Evolutionary conservation across 2,329 filamentous ascomycete genomes (phyloP).

Genomic region (Beauveria asiatica): DNA sequence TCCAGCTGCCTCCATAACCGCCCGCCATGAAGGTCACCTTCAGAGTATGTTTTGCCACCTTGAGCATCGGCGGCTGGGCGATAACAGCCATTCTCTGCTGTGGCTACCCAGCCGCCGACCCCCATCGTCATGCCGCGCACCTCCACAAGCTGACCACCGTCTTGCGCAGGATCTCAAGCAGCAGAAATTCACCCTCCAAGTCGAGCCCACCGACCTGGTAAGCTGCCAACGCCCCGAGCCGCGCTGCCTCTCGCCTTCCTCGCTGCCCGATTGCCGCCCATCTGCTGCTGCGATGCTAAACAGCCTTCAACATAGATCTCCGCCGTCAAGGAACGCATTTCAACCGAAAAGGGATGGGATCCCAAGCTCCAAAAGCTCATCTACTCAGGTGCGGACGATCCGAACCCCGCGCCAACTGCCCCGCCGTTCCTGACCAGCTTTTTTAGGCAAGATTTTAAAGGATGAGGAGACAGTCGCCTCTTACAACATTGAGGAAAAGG

Average conservation of each 20-base stretch:
- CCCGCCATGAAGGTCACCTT: slow-evolving; percentile 61
- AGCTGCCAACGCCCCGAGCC: slow-evolving; percentile 31
- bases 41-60: slow-evolving; percentile 39
- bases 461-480: slow-evolving; percentile 95
- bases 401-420: slow-evolving; percentile 8
- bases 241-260: slow-evolving; percentile 10
- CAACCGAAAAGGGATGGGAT: slow-evolving; percentile 89
- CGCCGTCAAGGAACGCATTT: slow-evolving; percentile 86
- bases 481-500: slow-evolving; percentile 99
- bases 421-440: slow-evolving; percentile 9
- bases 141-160: not conserved
- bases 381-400: slow-evolving; percentile 68
- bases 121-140: not conserved
- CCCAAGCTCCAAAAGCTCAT: slow-evolving; percentile 88
- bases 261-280: not conserved
- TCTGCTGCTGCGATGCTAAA: not conserved
- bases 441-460: slow-evolving; percentile 88
- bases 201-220: slow-evolving; percentile 88
- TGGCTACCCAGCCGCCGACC: not conserved
- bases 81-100: not conserved
- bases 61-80: not conserved
- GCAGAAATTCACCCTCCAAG: slow-evolving; percentile 94
- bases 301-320: slow-evolving; percentile 54
- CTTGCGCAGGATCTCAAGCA: slow-evolving; percentile 81
- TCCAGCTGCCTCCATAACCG: slow-evolving; percentile 26